Evolutionary conservation across 495 filamentous ascomycete genomes (phyloP).

Genomic region (Podospora appendiculata): DNA sequence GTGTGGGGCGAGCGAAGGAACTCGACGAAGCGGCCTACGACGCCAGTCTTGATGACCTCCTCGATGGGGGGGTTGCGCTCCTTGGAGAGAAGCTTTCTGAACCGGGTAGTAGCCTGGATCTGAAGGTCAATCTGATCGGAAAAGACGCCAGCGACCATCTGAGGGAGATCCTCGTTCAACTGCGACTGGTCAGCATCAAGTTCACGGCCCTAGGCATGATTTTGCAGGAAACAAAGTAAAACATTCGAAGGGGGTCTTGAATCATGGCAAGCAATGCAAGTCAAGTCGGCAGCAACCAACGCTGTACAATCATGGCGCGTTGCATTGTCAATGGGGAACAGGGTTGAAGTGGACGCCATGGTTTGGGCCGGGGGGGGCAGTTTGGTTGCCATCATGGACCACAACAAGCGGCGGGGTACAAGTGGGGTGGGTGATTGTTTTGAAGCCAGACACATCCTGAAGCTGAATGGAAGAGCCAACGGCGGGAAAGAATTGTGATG

Average conservation of each 20-base stretch:
- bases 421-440: conserved; percentile 1
- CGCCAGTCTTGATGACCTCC: conserved; percentile 97
- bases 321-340: no score
- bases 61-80: conserved; percentile 99
- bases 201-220: background rate
- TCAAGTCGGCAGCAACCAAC: no score
- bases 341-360: background rate
- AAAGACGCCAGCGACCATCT: conserved; percentile 97
- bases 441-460: background rate
- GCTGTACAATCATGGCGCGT: no score
- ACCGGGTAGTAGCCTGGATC: conserved; percentile 98
- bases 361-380: background rate
- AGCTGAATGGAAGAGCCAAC: background rate
- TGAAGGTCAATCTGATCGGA: conserved; percentile 97
- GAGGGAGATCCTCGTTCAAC: conserved; percentile 95
- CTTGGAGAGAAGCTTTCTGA: conserved; percentile 94
- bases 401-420: conserved; percentile 6
- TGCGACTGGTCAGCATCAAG: conserved; percentile 21
- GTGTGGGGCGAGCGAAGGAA: conserved; percentile 98
- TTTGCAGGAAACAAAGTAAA: background rate
- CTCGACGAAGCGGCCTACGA: conserved; percentile 94
- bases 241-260: no score
- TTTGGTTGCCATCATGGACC: background rate
- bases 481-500: conserved; percentile 2
- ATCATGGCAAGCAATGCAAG: no score